Conservation (phyloP, 495 filamentous ascomycete species). For the Oidiodendron maius region DNA sequence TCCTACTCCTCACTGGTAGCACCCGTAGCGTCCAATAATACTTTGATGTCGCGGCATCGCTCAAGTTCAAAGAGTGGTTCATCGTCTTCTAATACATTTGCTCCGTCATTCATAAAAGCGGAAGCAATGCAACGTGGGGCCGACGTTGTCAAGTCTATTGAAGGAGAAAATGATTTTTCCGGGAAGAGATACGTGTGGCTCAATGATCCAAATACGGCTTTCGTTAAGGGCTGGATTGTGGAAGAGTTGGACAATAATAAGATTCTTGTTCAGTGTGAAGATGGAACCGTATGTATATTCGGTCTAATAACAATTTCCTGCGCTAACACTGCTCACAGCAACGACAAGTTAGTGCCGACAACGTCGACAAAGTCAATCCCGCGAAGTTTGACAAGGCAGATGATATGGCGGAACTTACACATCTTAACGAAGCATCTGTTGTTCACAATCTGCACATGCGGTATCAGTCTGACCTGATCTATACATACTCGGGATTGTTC, state of each 20-base stretch:
- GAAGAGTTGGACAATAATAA: slow-evolving; percentile 64
- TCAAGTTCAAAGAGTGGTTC: slow-evolving; percentile 56
- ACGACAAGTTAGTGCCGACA: slow-evolving; percentile 76
- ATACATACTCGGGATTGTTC: slow-evolving; percentile 98
- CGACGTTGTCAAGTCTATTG: slow-evolving; percentile 69
- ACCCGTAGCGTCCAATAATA: slow-evolving; percentile 12
- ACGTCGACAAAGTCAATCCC: slow-evolving; percentile 96
- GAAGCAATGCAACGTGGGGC: slow-evolving; percentile 61
- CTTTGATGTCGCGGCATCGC: slow-evolving; percentile 36
- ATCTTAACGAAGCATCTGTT: slow-evolving; percentile 95
- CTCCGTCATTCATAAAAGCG: slow-evolving; percentile 88
- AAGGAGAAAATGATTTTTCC: slow-evolving; percentile 96
- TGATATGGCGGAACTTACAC: slow-evolving; percentile 98
- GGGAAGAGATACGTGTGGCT: slow-evolving; percentile 99
- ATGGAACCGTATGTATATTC: slow-evolving; percentile 68
- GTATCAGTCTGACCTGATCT: slow-evolving; percentile 94
- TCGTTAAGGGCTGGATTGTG: slow-evolving; percentile 86
- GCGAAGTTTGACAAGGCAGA: slow-evolving; percentile 99
- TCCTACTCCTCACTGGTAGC: slow-evolving; percentile 32
- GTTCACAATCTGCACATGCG: slow-evolving; percentile 93
- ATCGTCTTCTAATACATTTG: slow-evolving; percentile 67
- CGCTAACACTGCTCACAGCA: slow-evolving; percentile 47
- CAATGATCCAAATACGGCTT: slow-evolving; percentile 77
- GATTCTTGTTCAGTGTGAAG: slow-evolving; percentile 85
- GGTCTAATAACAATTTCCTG: background rate